Conservation (phyloP, 2,329 filamentous ascomycete species). For the Claviceps cyperi region DNA sequence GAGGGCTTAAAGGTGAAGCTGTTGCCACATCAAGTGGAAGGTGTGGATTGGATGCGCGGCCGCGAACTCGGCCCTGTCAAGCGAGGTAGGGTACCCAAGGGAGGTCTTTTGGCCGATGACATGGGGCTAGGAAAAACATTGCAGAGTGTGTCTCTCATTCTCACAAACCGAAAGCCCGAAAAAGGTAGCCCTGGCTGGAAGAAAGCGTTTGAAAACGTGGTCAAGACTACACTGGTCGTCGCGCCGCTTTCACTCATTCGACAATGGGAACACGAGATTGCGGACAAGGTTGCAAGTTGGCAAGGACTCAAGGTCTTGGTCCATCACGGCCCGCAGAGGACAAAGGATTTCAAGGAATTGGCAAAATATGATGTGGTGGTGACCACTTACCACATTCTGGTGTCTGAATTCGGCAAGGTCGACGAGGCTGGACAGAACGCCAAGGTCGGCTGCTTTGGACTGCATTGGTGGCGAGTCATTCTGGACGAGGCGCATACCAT, state of each 20-base stretch:
- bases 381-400: conserved; percentile 90
- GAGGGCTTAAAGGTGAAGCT: conserved; percentile 78
- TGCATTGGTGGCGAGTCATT: conserved; percentile 91
- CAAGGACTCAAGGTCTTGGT: conserved; percentile 70
- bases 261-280: conserved; percentile 92
- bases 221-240: conserved; percentile 77
- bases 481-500: conserved; percentile 96
- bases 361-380: conserved; percentile 87
- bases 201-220: conserved; percentile 52
- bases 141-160: conserved; percentile 77
- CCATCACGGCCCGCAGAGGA: conserved; percentile 78
- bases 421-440: conserved; percentile 25
- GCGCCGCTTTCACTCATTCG: conserved; percentile 88
- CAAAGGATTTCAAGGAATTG: conserved; percentile 63
- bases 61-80: conserved; percentile 80
- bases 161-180: conserved; percentile 61
- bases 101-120: conserved; percentile 90
- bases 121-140: conserved; percentile 97
- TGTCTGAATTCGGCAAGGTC: conserved; percentile 71
- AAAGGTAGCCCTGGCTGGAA: conserved; percentile 46
- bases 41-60: conserved; percentile 87
- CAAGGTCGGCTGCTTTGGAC: conserved; percentile 73
- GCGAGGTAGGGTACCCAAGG: conserved; percentile 69
- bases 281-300: conserved; percentile 56
- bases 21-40: conserved; percentile 85